phyloP scores from a whole-genome alignment of 2,329 filamentous ascomycete genomes.

The Keithomyces neogunnii region DNA sequence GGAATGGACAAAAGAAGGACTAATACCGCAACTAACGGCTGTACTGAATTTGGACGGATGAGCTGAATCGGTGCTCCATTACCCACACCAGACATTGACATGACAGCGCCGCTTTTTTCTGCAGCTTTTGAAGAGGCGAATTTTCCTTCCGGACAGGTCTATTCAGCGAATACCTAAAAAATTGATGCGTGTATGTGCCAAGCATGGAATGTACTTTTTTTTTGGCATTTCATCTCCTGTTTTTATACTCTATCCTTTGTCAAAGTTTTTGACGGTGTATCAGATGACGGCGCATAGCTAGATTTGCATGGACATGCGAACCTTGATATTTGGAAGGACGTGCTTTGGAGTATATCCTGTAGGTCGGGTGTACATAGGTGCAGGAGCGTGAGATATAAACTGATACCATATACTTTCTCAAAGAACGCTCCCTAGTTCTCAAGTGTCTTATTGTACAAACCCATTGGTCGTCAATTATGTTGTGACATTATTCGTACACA shows the following conservation, averaged over 20 bases:
- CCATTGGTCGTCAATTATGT: slow-evolving; percentile 3
- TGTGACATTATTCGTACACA: slow-evolving; percentile 7
- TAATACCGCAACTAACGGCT: slow-evolving; percentile 60
- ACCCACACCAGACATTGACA: neutral
- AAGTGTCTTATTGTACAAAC: slow-evolving; percentile 11
- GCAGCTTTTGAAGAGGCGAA: neutral
- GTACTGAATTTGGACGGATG: slow-evolving; percentile 43
- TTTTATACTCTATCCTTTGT: slow-evolving; percentile 1
- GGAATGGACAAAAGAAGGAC: slow-evolving; percentile 54
- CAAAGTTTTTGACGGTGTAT: slow-evolving; percentile 4
- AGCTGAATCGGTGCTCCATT: slow-evolving; percentile 6
- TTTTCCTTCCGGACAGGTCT: neutral
- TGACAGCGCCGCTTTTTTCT: neutral
- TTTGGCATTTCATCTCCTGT: neutral
- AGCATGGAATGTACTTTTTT: neutral
- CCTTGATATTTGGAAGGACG: slow-evolving; percentile 9
- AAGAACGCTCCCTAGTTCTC: slow-evolving; percentile 1
- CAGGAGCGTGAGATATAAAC: slow-evolving; percentile 14
- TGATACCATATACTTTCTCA: slow-evolving; percentile 13
- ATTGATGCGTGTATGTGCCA: neutral
- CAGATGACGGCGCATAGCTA: slow-evolving; percentile 14
- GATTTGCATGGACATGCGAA: slow-evolving; percentile 12
- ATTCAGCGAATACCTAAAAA: neutral
- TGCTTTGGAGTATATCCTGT: neutral
- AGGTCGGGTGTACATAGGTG: slow-evolving; percentile 16